Evolutionary conservation across 2,329 filamentous ascomycete genomes (phyloP).

Genomic region (Ophiostoma pallidulum): DNA sequence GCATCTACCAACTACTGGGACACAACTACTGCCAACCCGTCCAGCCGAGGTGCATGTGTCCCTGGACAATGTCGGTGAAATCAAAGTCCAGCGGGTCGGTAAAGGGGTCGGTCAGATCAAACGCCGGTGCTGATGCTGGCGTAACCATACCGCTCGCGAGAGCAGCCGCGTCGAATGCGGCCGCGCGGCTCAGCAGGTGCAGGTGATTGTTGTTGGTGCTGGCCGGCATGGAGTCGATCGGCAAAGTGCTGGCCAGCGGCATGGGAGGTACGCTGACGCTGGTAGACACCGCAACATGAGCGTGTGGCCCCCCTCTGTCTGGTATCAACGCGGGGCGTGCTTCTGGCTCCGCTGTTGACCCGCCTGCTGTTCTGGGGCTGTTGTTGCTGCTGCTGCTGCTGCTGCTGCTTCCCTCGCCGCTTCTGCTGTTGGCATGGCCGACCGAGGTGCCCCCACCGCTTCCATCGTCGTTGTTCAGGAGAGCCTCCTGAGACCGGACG

Average conservation of each 20-base stretch:
- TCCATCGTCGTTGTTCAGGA: not conserved
- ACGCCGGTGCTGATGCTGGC: not conserved
- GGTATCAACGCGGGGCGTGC: no score
- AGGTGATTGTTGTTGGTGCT: slow-evolving; percentile 1
- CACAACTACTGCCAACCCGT: not conserved
- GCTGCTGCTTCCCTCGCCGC: no score
- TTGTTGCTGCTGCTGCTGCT: not conserved
- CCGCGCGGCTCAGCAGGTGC: slow-evolving; percentile 1
- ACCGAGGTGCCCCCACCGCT: not conserved
- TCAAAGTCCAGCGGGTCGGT: slow-evolving; percentile 6
- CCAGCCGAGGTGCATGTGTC: slow-evolving; percentile 3
- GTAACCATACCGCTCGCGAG: no score
- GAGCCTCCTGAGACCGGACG: slow-evolving; percentile 4
- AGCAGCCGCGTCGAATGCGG: not conserved
- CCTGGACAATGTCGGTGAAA: slow-evolving; percentile 2
- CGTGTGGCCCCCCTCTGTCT: no score
- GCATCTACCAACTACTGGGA: no score
- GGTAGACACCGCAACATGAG: no score
- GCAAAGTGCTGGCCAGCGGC: no score
- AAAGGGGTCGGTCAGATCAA: slow-evolving; percentile 2
- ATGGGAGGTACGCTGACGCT: no score
- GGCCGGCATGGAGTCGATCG: no score
- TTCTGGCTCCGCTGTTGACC: no score
- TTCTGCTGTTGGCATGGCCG: no score
- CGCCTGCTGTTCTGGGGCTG: no score